Conservation (phyloP, 495 filamentous ascomycete genomes). For the Daldinia concentrica region DNA sequence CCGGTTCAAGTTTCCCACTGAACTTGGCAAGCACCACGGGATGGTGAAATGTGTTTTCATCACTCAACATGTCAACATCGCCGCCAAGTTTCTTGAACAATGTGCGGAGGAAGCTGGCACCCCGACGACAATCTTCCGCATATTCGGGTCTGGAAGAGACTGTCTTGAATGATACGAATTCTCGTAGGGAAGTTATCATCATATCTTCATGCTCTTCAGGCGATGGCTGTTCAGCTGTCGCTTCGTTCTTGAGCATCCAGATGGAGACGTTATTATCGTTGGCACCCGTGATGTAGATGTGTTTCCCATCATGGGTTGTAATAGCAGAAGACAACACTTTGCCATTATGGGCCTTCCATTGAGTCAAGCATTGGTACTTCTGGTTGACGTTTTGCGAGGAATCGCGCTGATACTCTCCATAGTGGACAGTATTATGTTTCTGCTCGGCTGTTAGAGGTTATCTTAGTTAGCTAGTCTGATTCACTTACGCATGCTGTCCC, state of each 20-base stretch:
- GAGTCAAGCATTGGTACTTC: conserved; percentile 82
- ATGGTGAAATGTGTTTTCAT: conserved; percentile 74
- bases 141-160: conserved; percentile 86
- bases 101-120: conserved; percentile 86
- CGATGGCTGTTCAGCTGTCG: conserved; percentile 42
- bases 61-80: conserved; percentile 82
- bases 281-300: conserved; percentile 90
- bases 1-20: conserved; percentile 67
- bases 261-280: conserved; percentile 89
- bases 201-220: conserved; percentile 64
- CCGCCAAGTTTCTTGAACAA: conserved; percentile 92
- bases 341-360: conserved; percentile 87
- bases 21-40: conserved; percentile 92
- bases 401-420: conserved; percentile 57
- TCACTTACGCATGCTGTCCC: conserved; percentile 79
- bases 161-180: conserved; percentile 90
- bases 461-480: neutral
- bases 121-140: conserved; percentile 88
- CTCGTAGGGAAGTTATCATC: conserved; percentile 80
- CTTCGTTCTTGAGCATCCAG: conserved; percentile 80
- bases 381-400: conserved; percentile 78
- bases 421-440: conserved; percentile 68
- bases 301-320: conserved; percentile 69
- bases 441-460: conserved; percentile 39
- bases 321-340: conserved; percentile 88